phyloP scores from a whole-genome alignment of 768 basidiomycete genomes.

The Dendrothele bispora region DNA sequence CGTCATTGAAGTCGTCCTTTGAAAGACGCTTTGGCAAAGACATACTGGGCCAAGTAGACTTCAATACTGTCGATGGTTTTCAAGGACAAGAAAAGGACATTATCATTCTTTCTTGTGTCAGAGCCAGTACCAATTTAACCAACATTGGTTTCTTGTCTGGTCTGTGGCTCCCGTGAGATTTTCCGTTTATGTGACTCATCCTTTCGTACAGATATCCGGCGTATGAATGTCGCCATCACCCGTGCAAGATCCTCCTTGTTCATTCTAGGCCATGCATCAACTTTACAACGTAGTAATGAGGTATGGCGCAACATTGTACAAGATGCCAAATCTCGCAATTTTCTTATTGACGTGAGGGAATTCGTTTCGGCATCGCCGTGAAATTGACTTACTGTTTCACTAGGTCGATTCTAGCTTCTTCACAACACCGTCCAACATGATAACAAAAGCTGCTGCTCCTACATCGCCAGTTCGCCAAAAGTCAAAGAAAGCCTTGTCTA shows the following conservation, averaged over 20 bases:
- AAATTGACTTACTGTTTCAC: constrained; percentile 4
- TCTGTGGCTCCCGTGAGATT: constrained; percentile 19
- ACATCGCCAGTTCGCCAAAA: constrained; percentile 11
- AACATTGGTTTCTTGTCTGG: constrained; percentile 89
- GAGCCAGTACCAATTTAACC: constrained; percentile 83
- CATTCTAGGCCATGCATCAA: constrained; percentile 87
- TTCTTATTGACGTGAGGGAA: constrained; percentile 60
- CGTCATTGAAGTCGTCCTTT: constrained; percentile 72
- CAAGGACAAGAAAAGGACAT: constrained; percentile 99
- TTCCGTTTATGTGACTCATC: constrained; percentile 1
- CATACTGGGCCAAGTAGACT: constrained; percentile 75
- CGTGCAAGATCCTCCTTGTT: constrained; percentile 93
- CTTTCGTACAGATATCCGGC: constrained; percentile 77
- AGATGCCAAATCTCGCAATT: constrained; percentile 68
- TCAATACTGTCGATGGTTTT: constrained; percentile 98
- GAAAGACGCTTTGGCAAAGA: constrained; percentile 66
- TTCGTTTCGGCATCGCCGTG: not conserved
- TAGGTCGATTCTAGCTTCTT: constrained; percentile 37
- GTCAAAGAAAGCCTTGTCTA: constrained; percentile 20
- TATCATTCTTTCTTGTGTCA: constrained; percentile 95
- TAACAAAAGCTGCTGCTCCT: constrained; percentile 12
- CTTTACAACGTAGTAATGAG: constrained; percentile 81
- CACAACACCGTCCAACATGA: constrained; percentile 21
- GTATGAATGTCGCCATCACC: constrained; percentile 99
- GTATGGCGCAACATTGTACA: constrained; percentile 77